Evolutionary conservation across 345 rosid species (phyloP), one percentile per base, ranked within the genome.

Genomic region (Boechera stricta): DNA sequence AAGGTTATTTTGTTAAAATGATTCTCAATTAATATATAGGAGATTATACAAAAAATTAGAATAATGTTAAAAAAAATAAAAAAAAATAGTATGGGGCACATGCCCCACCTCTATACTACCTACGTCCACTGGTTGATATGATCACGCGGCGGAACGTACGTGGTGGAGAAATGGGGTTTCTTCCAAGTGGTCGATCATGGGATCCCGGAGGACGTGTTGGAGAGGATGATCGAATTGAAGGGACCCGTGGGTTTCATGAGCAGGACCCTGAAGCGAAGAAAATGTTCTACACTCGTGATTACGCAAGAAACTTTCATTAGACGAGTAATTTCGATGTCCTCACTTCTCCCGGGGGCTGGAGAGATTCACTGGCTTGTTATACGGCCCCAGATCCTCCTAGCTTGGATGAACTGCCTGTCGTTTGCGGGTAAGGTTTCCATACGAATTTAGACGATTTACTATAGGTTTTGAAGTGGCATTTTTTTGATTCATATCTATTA

Each of bases 121-220:
- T 18, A 0, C 21, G 21, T 18, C 21, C 21, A 0, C 21, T 0
- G 16, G 16, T 12, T 0, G 69, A 56, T 13, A 32, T 66, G 24
- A 66, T 24, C 45, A 31, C 21, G 4, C 73, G 79, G 3, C 62
- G 65, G 4, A 56, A 21, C 24, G 24, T 21, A 13, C 26, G 52
- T 82, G 61, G 75, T 82, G 38, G 64, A 79, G 4, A 61, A 51
- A 6, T 76, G 77, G 77, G 84, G 85, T 0, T 85, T 87, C 55
- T 85, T 85, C 36, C 89, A 85, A 54, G 84, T 84, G 66, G 64
- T 82, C 18, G 84, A 84, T 41, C 88, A 87, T 16, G 89, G 87
- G 8, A 79, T 85, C 33, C 63, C 79, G 2, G 10, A 15, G 0
- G 53, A 56, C n/a, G 61, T 72, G 49, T 1, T 72, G n/a, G 73